Base-by-base conservation (phyloP, 768 basidiomycete genomes). In the Lactarius tabidus region DNA sequence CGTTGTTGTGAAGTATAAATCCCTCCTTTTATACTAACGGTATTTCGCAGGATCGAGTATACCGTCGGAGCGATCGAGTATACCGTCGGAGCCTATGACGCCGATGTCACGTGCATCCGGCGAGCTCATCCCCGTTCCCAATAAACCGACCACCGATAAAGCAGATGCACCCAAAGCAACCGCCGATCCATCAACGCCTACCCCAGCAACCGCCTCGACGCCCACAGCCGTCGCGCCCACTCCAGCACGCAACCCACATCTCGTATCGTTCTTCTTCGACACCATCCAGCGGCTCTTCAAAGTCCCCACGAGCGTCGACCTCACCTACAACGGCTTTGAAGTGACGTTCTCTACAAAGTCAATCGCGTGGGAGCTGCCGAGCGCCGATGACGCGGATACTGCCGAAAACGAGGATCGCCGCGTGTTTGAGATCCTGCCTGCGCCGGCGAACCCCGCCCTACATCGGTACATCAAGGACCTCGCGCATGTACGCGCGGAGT, bases 381-480 rank as follows among this genome's bases (percentile, higher is more conserved):
- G 29, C 20, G n/a, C n/a, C 39, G 29, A 7, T 18, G 39, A 41
- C 10, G n/a, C 9, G 10, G 39, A 57, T 1, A 38, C n/a, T 9
- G 39, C n/a, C n/a, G n/a, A n/a, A n/a, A n/a, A 20, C 7, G 59
- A 51, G 26, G 12, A 59, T 23, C 59, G 43, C 20, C 59, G 56
- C 28, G 14, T 31, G 2, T 56, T 65, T 15, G 59, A 59, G 59
- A 31, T 60, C 29, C 60, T 56, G 67, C 64, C 63, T 0, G 29
- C 56, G 26, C 67, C 58, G 3, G 38, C 48, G 6, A 65, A 67
- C 28, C 48, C 59, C 5, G 33, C 28, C 5, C 59, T 67, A 20
- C 45, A 67, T 17, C 38, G 59, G 7, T 67, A 67, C 54, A 48
- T 67, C 18, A 60, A 33, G 43, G 67, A 66, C 20, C 64, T 67